phyloP scores from a whole-genome alignment of 306 rosid genomes.

The Abrus pulchellus region DNA sequence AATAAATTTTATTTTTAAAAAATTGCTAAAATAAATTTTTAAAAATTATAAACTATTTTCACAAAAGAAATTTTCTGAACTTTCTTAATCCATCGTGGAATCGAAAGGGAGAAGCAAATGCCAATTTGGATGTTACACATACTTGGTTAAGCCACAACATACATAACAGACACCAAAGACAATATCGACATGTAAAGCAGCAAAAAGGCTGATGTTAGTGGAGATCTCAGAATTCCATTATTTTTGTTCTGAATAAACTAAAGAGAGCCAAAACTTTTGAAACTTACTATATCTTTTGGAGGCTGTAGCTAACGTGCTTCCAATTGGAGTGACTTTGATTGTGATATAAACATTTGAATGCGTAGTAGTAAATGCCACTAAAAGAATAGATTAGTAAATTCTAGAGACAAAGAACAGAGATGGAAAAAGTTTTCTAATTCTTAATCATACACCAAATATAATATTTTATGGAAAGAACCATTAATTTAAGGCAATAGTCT shows the following conservation, averaged over 20 bases:
- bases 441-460: too few species aligned
- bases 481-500: too few species aligned
- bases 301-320: conserved; percentile 14
- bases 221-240: conserved; percentile 38
- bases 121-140: conserved; percentile 7
- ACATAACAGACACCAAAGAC: not conserved
- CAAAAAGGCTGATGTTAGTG: conserved; percentile 32
- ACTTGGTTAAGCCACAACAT: not conserved
- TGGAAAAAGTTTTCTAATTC: too few species aligned
- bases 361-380: too few species aligned
- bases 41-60: too few species aligned
- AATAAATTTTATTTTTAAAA: too few species aligned
- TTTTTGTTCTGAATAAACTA: conserved; percentile 10
- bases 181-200: not conserved
- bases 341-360: not conserved
- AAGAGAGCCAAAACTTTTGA: conserved; percentile 22
- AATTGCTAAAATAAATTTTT: too few species aligned
- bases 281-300: not conserved
- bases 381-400: too few species aligned
- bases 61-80: too few species aligned
- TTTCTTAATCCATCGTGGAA: not conserved
- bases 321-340: conserved; percentile 8
- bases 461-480: too few species aligned
- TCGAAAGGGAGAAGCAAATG: conserved; percentile 19
- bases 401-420: too few species aligned